Evolutionary conservation across 768 basidiomycete genomes (phyloP).

Genomic region (Porpolomopsis calyptriformis): DNA sequence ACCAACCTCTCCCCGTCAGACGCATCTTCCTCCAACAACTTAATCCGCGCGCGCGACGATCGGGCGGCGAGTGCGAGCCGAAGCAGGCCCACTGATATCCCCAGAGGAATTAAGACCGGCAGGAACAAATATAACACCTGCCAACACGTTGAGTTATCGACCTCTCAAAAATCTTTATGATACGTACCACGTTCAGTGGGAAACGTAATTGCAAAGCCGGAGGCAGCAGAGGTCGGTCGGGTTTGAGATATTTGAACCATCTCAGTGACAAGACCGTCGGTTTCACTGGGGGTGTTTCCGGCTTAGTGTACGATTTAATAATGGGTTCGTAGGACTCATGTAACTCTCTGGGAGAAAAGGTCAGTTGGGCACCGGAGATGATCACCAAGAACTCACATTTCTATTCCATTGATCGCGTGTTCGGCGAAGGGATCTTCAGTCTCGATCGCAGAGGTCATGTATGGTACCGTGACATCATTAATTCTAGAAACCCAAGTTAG

Average conservation of each 20-base stretch:
- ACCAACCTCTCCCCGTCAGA: slow-evolving; percentile 40
- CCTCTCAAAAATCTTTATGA: not conserved
- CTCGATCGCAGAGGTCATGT: slow-evolving; percentile 67
- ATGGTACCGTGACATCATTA: slow-evolving; percentile 75
- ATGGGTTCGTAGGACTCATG: slow-evolving; percentile 47
- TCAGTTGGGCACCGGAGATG: not conserved
- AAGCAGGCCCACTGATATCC: slow-evolving; percentile 42
- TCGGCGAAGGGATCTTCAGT: slow-evolving; percentile 54
- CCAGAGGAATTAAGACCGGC: slow-evolving; percentile 55
- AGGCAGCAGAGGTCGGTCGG: slow-evolving; percentile 38
- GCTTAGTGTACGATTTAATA: slow-evolving; percentile 41
- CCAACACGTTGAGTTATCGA: not conserved
- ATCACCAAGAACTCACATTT: slow-evolving; percentile 36
- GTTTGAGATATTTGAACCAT: slow-evolving; percentile 36
- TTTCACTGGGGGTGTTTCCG: slow-evolving; percentile 33
- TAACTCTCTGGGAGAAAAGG: slow-evolving; percentile 32
- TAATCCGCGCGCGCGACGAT: slow-evolving; percentile 55
- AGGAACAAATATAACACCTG: slow-evolving; percentile 46
- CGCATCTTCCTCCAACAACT: slow-evolving; percentile 47
- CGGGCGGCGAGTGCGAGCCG: slow-evolving; percentile 49
- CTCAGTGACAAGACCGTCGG: slow-evolving; percentile 29
- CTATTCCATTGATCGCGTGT: slow-evolving; percentile 43
- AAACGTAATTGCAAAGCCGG: slow-evolving; percentile 50
- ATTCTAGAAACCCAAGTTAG: slow-evolving; percentile 29
- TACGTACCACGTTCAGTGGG: slow-evolving; percentile 56